phyloP scores from a whole-genome alignment of 208 protist species.

The Sergeia podlipaevii region DNA sequence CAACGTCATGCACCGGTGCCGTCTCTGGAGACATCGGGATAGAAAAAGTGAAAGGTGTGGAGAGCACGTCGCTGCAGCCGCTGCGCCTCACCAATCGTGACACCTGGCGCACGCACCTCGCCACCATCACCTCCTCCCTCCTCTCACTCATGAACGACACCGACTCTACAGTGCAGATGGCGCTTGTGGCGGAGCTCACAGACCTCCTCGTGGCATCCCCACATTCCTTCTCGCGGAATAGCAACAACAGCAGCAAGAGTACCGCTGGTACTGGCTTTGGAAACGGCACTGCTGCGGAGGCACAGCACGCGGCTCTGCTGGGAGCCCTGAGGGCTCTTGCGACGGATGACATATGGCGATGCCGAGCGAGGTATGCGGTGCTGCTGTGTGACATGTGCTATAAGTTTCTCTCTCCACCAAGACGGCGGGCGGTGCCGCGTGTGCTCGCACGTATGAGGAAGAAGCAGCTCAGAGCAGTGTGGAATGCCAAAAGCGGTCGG shows the following conservation, averaged over 20 bases:
- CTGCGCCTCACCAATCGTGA: too few species aligned
- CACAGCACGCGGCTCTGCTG: slow-evolving; percentile 44
- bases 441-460: background rate
- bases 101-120: slow-evolving; percentile 31
- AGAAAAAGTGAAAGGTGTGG: too few species aligned
- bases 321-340: slow-evolving; percentile 42
- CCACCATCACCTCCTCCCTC: slow-evolving; percentile 38
- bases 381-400: slow-evolving; percentile 61
- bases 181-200: slow-evolving; percentile 59
- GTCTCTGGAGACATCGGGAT: too few species aligned
- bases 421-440: too few species aligned
- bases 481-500: background rate
- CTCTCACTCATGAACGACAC: slow-evolving; percentile 50
- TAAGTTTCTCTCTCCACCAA: slow-evolving; percentile 29
- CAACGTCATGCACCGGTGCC: too few species aligned
- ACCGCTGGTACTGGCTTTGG: background rate
- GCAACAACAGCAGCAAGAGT: slow-evolving; percentile 2
- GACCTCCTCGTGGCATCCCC: slow-evolving; percentile 25
- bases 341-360: slow-evolving; percentile 72
- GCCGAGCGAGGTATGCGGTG: slow-evolving; percentile 53
- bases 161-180: slow-evolving; percentile 57
- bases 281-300: slow-evolving; percentile 13
- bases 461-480: background rate
- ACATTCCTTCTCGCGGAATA: background rate
- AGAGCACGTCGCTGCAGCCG: too few species aligned